Evolutionary conservation across 192 early-diverging fungal genomes (phyloP), one percentile per base, ranked within the genome.

Genomic region (Powellomyces hirtus): DNA sequence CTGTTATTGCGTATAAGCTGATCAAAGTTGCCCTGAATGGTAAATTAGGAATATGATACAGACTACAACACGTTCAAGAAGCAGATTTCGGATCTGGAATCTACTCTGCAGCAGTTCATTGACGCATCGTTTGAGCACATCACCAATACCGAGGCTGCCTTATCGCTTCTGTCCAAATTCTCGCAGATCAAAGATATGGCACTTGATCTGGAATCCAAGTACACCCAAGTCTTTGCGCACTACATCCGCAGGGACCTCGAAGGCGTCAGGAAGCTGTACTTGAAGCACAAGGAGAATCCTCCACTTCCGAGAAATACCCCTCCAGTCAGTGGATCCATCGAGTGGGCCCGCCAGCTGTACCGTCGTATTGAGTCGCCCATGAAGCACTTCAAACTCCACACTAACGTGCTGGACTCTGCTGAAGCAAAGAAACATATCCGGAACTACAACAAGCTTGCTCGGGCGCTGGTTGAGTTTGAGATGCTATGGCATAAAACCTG

Each of bases 391-490:
- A 79, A 78, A 46, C 49, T 46, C 35, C 77, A 81, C 59, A 87
- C 86, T 10, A 53, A 59, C 34, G 82, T 88, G 11, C 69, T 88
- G 7, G 85, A 87, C 4, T 78, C 76, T 24, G 35, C 72, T 27
- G 86, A 88, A 35, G 80, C 85, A 7, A 87, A 83, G 56, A 88
- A 87, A 51, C 85, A 88, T 62, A 85, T 88, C 42, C 75, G 80
- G 31, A 87, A 88, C 71, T 88, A 88, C 81, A 88, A 88, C 66
- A 87, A 83, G 56, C 78, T 88, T 33, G 85, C 86, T 2, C 64
- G 86, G 8, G 86, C 84, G 0, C 64, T 88, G 46, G 82, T 88
- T 59, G 86, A 88, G 64, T 88, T 85, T 63, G 85, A 88, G 57
- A 27, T 86, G 42, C 62, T 88, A 14, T 88, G 85, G 85, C 68